Evolutionary conservation across 2,329 filamentous ascomycete genomes (phyloP).

Genomic region (Stemphylium vesicarium): DNA sequence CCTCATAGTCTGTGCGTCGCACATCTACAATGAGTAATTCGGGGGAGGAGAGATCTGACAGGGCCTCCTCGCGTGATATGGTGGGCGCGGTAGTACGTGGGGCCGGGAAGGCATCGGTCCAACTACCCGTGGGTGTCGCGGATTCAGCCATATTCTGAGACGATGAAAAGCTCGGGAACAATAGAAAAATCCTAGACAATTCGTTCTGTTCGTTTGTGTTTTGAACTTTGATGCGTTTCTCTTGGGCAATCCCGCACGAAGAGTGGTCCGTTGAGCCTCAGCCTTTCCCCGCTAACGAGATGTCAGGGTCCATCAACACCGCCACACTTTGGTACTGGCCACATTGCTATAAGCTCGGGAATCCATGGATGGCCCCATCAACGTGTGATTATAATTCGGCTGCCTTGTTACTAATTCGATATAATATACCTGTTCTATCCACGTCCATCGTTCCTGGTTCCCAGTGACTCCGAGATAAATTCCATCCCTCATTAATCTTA

Average conservation of each 20-base stretch:
- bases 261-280: conserved; percentile 17
- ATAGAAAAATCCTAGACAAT: neutral
- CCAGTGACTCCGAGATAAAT: conserved; percentile 18
- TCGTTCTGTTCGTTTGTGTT: neutral
- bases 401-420: conserved; percentile 23
- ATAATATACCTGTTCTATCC: conserved; percentile 23
- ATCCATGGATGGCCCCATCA: conserved; percentile 34
- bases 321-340: conserved; percentile 38
- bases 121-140: conserved; percentile 29
- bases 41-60: conserved; percentile 45
- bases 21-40: conserved; percentile 53
- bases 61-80: conserved; percentile 47
- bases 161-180: neutral
- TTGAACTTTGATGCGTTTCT: neutral
- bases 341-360: conserved; percentile 35
- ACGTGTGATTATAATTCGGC: conserved; percentile 41
- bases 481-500: conserved; percentile 32
- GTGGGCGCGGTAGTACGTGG: conserved; percentile 48
- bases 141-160: conserved; percentile 25
- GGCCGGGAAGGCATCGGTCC: conserved; percentile 53
- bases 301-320: conserved; percentile 23
- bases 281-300: conserved; percentile 8
- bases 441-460: conserved; percentile 18
- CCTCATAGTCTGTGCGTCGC: conserved; percentile 56
- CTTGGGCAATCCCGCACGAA: conserved; percentile 12